A percentile compares a stretch with the other conserved stretches of the same genome.
These are phyloP conservation scores for Ogataea henricii DNA, from an alignment of 805 yeast genomes.

Conservation along the genomic window DNA sequence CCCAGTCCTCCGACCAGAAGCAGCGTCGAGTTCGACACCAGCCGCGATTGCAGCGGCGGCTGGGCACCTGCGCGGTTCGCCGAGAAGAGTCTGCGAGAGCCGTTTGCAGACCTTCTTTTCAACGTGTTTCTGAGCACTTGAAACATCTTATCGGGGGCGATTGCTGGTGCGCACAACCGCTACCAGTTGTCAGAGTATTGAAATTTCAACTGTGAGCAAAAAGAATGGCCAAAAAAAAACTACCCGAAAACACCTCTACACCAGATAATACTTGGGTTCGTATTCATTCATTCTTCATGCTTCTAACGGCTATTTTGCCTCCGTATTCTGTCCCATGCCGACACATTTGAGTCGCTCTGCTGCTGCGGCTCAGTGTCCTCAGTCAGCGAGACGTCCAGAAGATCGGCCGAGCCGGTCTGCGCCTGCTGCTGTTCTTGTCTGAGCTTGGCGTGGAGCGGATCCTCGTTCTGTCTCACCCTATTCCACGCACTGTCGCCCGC, in stretches of 20 bases:
- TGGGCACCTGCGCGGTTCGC: background rate
- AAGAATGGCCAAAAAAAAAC: background rate
- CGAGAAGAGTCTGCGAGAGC: background rate
- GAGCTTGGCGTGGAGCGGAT: constrained; percentile 4
- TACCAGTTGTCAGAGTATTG: too few relatives aligned
- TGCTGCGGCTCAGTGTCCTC: background rate
- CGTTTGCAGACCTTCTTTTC: background rate
- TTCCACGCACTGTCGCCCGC: constrained; percentile 23
- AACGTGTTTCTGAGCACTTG: background rate
- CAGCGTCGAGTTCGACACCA: constrained; percentile 20
- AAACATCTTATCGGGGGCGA: background rate
- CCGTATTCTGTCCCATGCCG: constrained; percentile 32
- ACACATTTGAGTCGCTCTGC: constrained; percentile 7
- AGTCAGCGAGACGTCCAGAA: constrained; percentile 5
- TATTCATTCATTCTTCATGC: too few relatives aligned
- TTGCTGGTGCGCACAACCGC: background rate
- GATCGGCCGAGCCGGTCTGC: constrained; percentile 1
- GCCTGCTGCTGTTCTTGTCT: background rate
- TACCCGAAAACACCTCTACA: background rate
- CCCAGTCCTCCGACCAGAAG: constrained; percentile 32
- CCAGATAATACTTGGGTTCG: background rate
- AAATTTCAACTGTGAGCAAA: background rate
- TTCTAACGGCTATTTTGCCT: constrained; percentile 10
- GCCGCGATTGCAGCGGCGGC: constrained; percentile 9
- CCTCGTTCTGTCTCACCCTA: constrained; percentile 19